phyloP scores from a whole-genome alignment of 257 asterid genomes.

The Ligustrum vulgare region DNA sequence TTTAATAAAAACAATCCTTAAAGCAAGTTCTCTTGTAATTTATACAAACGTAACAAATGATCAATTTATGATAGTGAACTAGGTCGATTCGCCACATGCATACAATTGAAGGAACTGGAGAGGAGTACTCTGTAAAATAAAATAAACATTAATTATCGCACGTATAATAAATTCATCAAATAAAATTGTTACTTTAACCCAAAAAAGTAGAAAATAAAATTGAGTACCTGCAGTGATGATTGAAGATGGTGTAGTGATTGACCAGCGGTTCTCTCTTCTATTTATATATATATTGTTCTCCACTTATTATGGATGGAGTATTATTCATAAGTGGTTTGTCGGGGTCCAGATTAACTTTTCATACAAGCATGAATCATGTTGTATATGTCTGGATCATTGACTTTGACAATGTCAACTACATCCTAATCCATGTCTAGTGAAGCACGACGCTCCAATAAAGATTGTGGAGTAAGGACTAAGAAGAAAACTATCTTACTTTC shows the following conservation, averaged over 20 bases:
- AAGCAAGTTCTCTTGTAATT: no score
- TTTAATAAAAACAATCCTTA: no score
- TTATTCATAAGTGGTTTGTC: no score
- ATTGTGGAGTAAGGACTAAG: not conserved
- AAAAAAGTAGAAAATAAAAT: not conserved
- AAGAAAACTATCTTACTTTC: no score
- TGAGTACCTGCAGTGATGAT: conserved; percentile 3
- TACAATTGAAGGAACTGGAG: not conserved
- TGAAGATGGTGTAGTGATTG: conserved; percentile 6
- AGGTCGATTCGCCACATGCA: no score
- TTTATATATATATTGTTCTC: not conserved
- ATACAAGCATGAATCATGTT: not conserved
- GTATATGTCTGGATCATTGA: not conserved
- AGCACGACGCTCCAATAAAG: not conserved
- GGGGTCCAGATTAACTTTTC: not conserved
- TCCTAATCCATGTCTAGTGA: not conserved
- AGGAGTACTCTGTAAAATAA: no score
- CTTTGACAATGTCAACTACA: no score
- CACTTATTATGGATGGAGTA: no score
- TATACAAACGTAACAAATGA: no score
- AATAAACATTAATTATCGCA: no score
- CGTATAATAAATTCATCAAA: not conserved
- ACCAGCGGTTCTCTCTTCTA: conserved; percentile 7
- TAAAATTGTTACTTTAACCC: conserved; percentile 17
- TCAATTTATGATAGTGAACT: no score